Conservation (phyloP, 768 basidiomycete genomes). For the Mycena leptocephala region DNA sequence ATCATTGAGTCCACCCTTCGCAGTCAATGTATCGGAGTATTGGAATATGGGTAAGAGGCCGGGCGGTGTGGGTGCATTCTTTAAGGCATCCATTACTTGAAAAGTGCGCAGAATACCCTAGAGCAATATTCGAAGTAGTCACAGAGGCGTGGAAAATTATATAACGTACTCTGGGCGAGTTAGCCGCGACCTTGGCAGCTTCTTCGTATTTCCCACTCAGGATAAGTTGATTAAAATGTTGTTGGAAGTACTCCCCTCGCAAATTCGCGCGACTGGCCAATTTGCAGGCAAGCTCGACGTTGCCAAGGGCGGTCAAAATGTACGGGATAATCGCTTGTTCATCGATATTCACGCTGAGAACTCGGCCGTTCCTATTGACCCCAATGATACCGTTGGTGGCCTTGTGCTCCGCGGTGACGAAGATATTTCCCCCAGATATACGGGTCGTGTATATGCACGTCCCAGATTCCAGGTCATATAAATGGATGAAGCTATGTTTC, state of each 20-base stretch:
- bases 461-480: conserved; percentile 98
- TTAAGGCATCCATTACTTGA: conserved; percentile 98
- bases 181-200: conserved; percentile 98
- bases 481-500: conserved; percentile 99
- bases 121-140: conserved; percentile 23
- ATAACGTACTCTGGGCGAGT: conserved; percentile 88
- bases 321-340: conserved; percentile 98
- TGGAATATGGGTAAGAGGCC: conserved; percentile 96
- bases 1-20: conserved; percentile 98
- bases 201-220: conserved; percentile 90
- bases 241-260: conserved; percentile 96
- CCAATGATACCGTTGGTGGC: conserved; percentile 96
- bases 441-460: conserved; percentile 99
- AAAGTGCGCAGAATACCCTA: conserved; percentile 96
- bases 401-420: conserved; percentile 98
- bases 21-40: conserved; percentile 98
- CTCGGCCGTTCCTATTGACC: conserved; percentile 99
- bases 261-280: conserved; percentile 96
- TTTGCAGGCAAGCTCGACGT: conserved; percentile 98
- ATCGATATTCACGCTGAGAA: conserved; percentile 96
- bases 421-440: conserved; percentile 99
- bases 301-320: conserved; percentile 93
- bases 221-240: conserved; percentile 95
- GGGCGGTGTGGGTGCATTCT: conserved; percentile 89
- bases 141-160: background rate